Percentiles rank a stretch among this genome's conserved stretches.
Conservation (phyloP, 2,329 filamentous ascomycete species). For the Verticillium alfalfae region DNA sequence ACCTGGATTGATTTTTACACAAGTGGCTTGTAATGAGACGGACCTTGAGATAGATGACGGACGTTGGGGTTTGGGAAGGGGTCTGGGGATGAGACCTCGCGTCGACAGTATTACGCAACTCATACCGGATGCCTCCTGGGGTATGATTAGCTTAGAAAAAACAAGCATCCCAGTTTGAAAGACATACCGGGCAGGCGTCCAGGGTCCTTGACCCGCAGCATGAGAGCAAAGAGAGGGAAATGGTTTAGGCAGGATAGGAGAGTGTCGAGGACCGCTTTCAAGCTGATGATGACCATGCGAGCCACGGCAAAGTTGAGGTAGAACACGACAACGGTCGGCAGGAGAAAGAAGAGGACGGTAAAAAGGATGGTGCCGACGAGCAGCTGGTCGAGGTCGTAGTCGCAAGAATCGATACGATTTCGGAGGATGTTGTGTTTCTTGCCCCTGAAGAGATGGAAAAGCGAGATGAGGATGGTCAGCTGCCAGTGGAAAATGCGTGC, state of each 20-base stretch:
- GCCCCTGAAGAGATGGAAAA: constrained; percentile 97
- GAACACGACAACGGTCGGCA: constrained; percentile 93
- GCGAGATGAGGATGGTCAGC: constrained; percentile 87
- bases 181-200: constrained; percentile 72
- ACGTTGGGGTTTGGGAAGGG: constrained; percentile 55
- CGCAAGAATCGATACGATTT: constrained; percentile 96
- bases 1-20: background rate
- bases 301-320: constrained; percentile 94
- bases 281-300: constrained; percentile 87
- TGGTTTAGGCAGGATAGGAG: constrained; percentile 92
- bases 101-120: constrained; percentile 70
- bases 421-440: constrained; percentile 97
- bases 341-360: constrained; percentile 86
- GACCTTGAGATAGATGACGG: constrained; percentile 79
- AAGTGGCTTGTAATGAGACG: background rate
- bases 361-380: constrained; percentile 95
- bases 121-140: constrained; percentile 77
- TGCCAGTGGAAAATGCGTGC: constrained; percentile 99
- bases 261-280: constrained; percentile 90
- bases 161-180: constrained; percentile 47
- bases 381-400: constrained; percentile 96
- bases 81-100: constrained; percentile 35
- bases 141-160: background rate
- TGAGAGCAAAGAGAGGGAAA: constrained; percentile 93
- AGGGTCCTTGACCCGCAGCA: constrained; percentile 93